Percentiles rank a stretch among this genome's conserved stretches.
Evolutionary conservation across 1,139 yeast genomes (phyloP).

Genomic region (Geotrichum bryndzae): DNA sequence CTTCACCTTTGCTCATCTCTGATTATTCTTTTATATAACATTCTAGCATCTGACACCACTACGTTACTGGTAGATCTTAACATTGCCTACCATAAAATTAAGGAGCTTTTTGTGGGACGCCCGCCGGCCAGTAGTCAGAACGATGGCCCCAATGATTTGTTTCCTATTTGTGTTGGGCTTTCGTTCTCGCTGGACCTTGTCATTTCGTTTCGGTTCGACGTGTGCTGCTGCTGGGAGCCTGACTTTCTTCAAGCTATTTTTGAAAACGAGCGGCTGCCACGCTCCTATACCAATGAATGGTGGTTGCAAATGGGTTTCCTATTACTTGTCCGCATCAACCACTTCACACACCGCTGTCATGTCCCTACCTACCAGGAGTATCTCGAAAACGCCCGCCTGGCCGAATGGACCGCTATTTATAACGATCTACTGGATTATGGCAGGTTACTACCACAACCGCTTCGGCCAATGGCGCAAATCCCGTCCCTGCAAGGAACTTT

Average conservation of each 20-base stretch:
- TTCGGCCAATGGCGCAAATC: conserved; percentile 15
- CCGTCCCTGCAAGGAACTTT: not conserved
- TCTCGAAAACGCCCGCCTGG: not conserved
- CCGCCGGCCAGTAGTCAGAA: not conserved
- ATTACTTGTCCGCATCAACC: conserved; percentile 8
- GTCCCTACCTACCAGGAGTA: conserved; percentile 13
- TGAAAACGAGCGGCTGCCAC: conserved; percentile 12
- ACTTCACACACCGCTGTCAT: conserved; percentile 5
- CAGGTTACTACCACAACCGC: conserved; percentile 10
- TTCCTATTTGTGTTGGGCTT: conserved; percentile 7
- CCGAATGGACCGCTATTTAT: conserved; percentile 12
- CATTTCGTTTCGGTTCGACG: conserved; percentile 7
- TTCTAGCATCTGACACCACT: conserved; percentile 6
- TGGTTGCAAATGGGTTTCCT: conserved; percentile 12
- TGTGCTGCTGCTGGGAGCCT: conserved; percentile 11
- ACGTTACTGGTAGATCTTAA: conserved; percentile 5
- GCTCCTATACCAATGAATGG: conserved; percentile 13
- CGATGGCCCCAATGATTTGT: conserved; percentile 7
- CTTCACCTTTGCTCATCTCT: conserved; percentile 11
- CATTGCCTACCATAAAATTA: conserved; percentile 1
- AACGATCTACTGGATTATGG: conserved; percentile 13
- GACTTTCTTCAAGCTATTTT: conserved; percentile 2
- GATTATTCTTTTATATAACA: conserved; percentile 3
- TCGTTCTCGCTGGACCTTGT: conserved; percentile 13
- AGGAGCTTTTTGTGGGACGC: conserved; percentile 1